Conservation (phyloP, 2,329 filamentous ascomycete genomes). For the Aspergillus ochraceus region DNA sequence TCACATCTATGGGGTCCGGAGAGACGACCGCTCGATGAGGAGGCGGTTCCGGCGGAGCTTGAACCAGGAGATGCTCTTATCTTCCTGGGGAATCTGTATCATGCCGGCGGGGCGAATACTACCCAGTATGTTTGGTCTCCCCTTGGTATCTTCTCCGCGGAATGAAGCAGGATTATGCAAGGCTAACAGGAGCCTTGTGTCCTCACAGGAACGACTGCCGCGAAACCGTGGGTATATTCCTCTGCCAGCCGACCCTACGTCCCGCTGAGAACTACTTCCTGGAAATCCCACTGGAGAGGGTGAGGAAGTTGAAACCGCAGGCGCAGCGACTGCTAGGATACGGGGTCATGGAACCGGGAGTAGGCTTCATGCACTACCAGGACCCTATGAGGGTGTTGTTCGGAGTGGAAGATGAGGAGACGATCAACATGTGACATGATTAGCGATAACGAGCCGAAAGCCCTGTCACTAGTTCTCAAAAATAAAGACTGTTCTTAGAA, state of each 20-base stretch:
- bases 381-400: slow-evolving; percentile 41
- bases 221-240: slow-evolving; percentile 33
- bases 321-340: slow-evolving; percentile 35
- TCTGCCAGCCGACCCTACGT: slow-evolving; percentile 35
- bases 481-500: slow-evolving; percentile 3
- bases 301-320: slow-evolving; percentile 32
- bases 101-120: slow-evolving; percentile 42
- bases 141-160: neutral
- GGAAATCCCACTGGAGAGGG: slow-evolving; percentile 30
- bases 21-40: slow-evolving; percentile 36
- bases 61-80: slow-evolving; percentile 43
- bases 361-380: slow-evolving; percentile 39
- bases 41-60: slow-evolving; percentile 42
- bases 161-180: neutral
- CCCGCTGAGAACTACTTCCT: slow-evolving; percentile 39
- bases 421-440: slow-evolving; percentile 29
- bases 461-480: neutral
- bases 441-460: neutral
- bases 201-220: slow-evolving; percentile 27
- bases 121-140: slow-evolving; percentile 18
- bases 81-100: slow-evolving; percentile 43
- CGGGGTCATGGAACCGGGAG: slow-evolving; percentile 33
- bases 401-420: slow-evolving; percentile 39
- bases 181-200: neutral
- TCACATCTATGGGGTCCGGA: slow-evolving; percentile 45